Base-by-base conservation (phyloP, 2,329 filamentous ascomycete species). In the Pseudovirgaria hyperparasitica region DNA sequence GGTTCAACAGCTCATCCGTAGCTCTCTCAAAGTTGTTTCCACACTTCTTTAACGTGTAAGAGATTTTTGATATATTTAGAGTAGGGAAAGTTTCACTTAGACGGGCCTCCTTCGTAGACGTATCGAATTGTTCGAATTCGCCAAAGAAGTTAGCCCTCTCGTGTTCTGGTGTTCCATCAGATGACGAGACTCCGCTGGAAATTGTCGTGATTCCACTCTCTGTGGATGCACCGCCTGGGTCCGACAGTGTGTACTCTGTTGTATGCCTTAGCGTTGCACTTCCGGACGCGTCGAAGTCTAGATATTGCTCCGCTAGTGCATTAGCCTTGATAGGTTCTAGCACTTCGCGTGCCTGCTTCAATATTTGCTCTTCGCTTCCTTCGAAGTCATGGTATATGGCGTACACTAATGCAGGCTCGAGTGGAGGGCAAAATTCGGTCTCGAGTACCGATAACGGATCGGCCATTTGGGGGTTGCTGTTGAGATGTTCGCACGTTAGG, bases 1-100 rank as follows among this genome's bases (percentile, higher is more conserved):
- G 64, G 38, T 80, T 92, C 17, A 94, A 65, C 9, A 96, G 60
- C 32, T 84, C 74, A 41, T 93, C 84, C 35, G 92, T 74, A 2
- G 82, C 72, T 9, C 64, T 62, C 31, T 75, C 70, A 20, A 81
- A 69, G 37, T 82, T 71, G 1, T 76, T 71, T 8, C 69, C 63
- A 16, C 65, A 70, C 42, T 82, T 81, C 37, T 70, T 71, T 26
- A 93, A 54, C 0, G 74, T 70, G 35, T 75, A 68, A 22, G 60
- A 58, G 16, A 92, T 64, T 22, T 81, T 76, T 25, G 74, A 70
- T 0, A 58, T 58, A 24, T 74, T 76, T 22, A 86, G 60, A 1
- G 65, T 68, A 0, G 76, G 70, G 41, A 94, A 92, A 49, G 90
- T 79, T 14, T 70, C 65, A 7, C 61, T 58, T 11, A 96, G 65